A percentile compares a stretch with the other conserved stretches of the same genome.
Evolutionary conservation across 805 yeast genomes (phyloP).

Genomic region (Candida maesae): DNA sequence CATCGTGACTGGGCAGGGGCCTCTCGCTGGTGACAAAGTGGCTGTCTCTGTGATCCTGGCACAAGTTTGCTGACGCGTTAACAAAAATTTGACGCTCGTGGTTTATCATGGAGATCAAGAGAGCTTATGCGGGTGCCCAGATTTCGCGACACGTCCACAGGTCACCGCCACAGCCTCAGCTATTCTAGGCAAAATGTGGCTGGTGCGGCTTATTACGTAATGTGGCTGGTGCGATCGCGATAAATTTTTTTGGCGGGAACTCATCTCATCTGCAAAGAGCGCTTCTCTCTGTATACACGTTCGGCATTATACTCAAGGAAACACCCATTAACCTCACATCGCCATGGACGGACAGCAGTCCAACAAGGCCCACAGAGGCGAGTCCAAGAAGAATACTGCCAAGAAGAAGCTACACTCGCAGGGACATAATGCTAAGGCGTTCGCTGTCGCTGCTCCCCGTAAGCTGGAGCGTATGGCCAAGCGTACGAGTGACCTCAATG

Average conservation of each 20-base stretch:
- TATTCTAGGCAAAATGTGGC: neutral
- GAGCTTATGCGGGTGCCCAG: slow-evolving; percentile 1
- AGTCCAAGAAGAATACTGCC: slow-evolving; percentile 52
- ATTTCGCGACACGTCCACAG: neutral
- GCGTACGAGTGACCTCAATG: slow-evolving; percentile 77
- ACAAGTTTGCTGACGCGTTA: slow-evolving; percentile 1
- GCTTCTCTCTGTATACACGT: no score
- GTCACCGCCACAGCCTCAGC: neutral
- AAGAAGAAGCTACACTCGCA: slow-evolving; percentile 86
- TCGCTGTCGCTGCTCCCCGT: slow-evolving; percentile 80
- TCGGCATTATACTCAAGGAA: no score
- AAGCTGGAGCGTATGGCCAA: slow-evolving; percentile 80
- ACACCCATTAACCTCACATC: neutral
- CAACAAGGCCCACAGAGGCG: slow-evolving; percentile 81
- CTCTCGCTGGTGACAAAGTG: neutral
- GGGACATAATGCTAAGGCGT: slow-evolving; percentile 82
- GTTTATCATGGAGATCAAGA: slow-evolving; percentile 1
- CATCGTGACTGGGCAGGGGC: no score
- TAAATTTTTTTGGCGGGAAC: slow-evolving; percentile 3
- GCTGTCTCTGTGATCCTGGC: neutral
- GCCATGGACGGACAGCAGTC: slow-evolving; percentile 43
- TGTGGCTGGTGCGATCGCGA: neutral
- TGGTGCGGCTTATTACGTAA: neutral
- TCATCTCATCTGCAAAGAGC: slow-evolving; percentile 6
- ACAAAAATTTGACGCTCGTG: slow-evolving; percentile 1